Conservation (phyloP, 2,329 filamentous ascomycete species). For the Penicillium occitanis region DNA sequence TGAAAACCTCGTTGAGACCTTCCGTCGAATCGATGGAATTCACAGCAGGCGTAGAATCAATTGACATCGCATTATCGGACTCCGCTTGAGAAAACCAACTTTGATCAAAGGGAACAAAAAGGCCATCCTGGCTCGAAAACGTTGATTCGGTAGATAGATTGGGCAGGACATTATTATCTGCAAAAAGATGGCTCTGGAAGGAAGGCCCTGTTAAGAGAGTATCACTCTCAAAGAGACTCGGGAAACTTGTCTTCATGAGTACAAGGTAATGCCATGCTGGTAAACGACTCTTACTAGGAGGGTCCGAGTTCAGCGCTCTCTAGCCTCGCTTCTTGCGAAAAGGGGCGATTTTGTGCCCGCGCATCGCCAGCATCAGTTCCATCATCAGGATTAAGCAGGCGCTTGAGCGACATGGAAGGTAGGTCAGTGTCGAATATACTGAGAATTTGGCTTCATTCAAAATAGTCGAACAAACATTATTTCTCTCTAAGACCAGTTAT, state of each 20-base stretch:
- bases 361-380: neutral
- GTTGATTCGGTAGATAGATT: neutral
- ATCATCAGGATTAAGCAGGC: constrained; percentile 10
- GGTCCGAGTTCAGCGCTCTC: neutral
- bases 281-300: neutral
- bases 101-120: neutral
- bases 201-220: neutral
- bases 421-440: neutral
- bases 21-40: neutral
- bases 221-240: neutral
- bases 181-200: neutral
- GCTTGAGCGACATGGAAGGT: constrained; percentile 10
- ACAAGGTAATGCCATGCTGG: neutral
- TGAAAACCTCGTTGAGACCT: neutral
- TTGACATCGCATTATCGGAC: neutral
- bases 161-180: neutral
- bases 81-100: neutral
- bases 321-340: constrained; percentile 7
- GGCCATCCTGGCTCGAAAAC: neutral
- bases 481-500: neutral
- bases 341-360: neutral
- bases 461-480: neutral
- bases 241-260: neutral
- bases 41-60: neutral
- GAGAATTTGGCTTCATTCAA: neutral